Base-by-base conservation (phyloP, 768 basidiomycete genomes). In the Tricholoma bakamatsutake region DNA sequence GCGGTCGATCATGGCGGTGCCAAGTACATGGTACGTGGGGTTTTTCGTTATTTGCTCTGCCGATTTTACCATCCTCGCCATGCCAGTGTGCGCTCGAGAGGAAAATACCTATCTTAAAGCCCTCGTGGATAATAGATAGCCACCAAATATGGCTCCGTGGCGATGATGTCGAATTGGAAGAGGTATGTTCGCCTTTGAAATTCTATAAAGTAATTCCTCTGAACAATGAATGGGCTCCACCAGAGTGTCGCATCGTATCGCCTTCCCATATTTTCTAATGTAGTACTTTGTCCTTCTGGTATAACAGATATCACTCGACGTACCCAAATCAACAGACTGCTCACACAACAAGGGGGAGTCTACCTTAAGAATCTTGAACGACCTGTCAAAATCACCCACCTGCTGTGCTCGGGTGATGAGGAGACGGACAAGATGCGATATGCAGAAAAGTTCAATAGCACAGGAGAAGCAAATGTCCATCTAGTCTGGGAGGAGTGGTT, bases 401-500 rank as follows among this genome's bases (percentile, higher is more conserved):
- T 98, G 1, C 72, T 98, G 7, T 91, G 90, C 64, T 80, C 83
- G 2, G 80, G 84, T 42, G 78, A 84, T 57, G 77, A 77, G 46
- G 77, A 86, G 67, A 79, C 85, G 10, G 82, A 88, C 49, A 93
- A 93, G 73, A 86, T 93, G 77, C 76, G 73, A 4, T 90, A 88
- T 62, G 90, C 90, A 0, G 78, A 83, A 55, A 87, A 86, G 64
- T 88, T 89, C 62, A 88, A 88, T 64, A 67, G 73, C 15, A 74
- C 76, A 18, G 81, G 83, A 33, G 90, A 91, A 67, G 87, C 85
- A 5, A 76, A 80, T 43, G 93, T 93, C 31, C 76, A 80, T 50
- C 73, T 95, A 2, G 83, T 97, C 1, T 96, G 94, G 89, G 93
- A 95, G 64, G 93, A 96, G 59, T 98, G 95, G 95, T 88, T 97